phyloP scores from a whole-genome alignment of 352 stramenopile genomes.

The Phytopythium helicoides region DNA sequence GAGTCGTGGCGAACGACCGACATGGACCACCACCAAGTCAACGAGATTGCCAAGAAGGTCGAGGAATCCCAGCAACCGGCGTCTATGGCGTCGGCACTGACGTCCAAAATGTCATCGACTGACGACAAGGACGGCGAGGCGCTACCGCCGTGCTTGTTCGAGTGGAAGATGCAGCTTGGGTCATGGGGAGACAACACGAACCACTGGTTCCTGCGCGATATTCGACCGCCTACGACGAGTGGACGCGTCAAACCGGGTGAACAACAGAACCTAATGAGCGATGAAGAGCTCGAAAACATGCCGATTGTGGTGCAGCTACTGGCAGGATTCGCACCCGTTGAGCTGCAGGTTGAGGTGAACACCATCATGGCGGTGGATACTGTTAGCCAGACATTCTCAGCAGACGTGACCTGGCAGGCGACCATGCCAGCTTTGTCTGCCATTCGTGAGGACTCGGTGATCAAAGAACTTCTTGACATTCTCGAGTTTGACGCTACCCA shows the following conservation, averaged over 20 bases:
- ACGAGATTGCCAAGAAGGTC: conserved; percentile 32
- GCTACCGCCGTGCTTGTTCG: conserved; percentile 27
- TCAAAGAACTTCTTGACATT: conserved; percentile 35
- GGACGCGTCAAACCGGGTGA: background rate
- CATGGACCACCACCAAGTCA: conserved; percentile 33
- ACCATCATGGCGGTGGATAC: conserved; percentile 39
- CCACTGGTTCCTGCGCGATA: conserved; percentile 54
- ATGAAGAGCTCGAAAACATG: background rate
- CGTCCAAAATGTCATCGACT: too few relatives aligned
- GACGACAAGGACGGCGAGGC: background rate
- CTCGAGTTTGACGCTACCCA: conserved; percentile 37
- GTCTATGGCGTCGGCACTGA: background rate
- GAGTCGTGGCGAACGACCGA: conserved; percentile 51
- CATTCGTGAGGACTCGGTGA: conserved; percentile 38
- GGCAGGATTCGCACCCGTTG: conserved; percentile 30
- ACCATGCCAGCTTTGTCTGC: conserved; percentile 36
- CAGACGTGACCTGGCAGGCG: conserved; percentile 47
- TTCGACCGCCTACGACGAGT: conserved; percentile 19
- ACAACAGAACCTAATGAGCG: conserved; percentile 1
- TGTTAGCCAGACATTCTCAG: conserved; percentile 38
- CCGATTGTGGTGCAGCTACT: conserved; percentile 19
- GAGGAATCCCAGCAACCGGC: conserved; percentile 3
- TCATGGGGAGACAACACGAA: conserved; percentile 28
- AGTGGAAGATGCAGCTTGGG: conserved; percentile 60
- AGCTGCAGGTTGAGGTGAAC: conserved; percentile 37